Conservation (phyloP, 2,329 filamentous ascomycete species). For the Arachnomyces sp. region DNA sequence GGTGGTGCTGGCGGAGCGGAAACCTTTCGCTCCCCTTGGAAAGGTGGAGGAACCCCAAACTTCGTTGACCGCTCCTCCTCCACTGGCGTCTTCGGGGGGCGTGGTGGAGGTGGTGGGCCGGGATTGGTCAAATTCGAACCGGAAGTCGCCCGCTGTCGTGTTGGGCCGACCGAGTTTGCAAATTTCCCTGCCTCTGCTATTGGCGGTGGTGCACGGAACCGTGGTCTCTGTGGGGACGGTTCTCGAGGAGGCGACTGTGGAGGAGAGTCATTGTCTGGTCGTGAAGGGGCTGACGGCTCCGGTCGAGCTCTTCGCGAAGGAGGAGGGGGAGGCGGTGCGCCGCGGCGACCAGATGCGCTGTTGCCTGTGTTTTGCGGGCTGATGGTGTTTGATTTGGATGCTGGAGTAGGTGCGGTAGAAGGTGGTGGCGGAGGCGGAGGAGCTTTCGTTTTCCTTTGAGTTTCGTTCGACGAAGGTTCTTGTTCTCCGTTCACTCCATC, state of each 20-base stretch:
- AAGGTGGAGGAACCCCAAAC: slow-evolving; percentile 74
- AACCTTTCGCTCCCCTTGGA: slow-evolving; percentile 57
- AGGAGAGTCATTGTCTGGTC: slow-evolving; percentile 46
- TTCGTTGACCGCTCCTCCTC: slow-evolving; percentile 54
- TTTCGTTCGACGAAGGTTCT: slow-evolving; percentile 33
- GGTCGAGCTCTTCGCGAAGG: slow-evolving; percentile 39
- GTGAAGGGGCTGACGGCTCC: slow-evolving; percentile 38
- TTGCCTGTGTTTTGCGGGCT: slow-evolving; percentile 57
- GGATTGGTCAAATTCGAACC: slow-evolving; percentile 42
- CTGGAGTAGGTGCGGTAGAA: slow-evolving; percentile 35
- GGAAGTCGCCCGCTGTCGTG: slow-evolving; percentile 44
- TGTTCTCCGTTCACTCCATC: slow-evolving; percentile 32
- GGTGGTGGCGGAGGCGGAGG: slow-evolving; percentile 59
- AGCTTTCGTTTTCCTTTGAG: slow-evolving; percentile 44
- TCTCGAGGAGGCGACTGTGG: slow-evolving; percentile 58
- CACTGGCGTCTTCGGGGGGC: slow-evolving; percentile 58
- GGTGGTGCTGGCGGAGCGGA: slow-evolving; percentile 66
- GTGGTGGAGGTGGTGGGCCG: slow-evolving; percentile 55
- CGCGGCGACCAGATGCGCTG: slow-evolving; percentile 44
- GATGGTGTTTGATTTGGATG: slow-evolving; percentile 37
- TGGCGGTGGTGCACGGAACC: slow-evolving; percentile 79
- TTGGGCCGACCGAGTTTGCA: slow-evolving; percentile 49
- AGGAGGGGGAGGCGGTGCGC: slow-evolving; percentile 54
- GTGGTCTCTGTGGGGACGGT: slow-evolving; percentile 61
- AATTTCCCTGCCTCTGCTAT: slow-evolving; percentile 85